Percentiles rank a stretch among this genome's conserved stretches.
phyloP scores from a whole-genome alignment of 202 grass and related monocot species.

The Setaria viridis region DNA sequence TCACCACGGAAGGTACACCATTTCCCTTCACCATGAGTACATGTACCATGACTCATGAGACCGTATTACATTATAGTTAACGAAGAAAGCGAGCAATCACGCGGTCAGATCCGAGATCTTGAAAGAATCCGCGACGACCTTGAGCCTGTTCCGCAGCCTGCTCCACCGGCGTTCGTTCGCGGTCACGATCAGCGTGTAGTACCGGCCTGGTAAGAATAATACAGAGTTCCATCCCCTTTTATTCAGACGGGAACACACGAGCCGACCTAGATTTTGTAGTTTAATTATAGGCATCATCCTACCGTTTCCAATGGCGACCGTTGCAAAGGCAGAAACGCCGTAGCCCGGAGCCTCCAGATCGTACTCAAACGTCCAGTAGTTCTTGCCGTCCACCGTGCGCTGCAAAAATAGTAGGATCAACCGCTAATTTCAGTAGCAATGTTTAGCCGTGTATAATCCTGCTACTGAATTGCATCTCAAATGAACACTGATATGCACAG shows the following conservation, averaged over 20 bases:
- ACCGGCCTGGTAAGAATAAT: conserved; percentile 57
- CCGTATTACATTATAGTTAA: background rate
- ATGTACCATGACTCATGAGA: background rate
- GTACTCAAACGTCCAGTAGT: conserved; percentile 98
- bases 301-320: conserved; percentile 94
- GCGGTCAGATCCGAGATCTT: conserved; percentile 62
- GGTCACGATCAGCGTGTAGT: conserved; percentile 88
- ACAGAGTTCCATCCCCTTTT: background rate
- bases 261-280: too few species aligned
- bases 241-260: too few species aligned
- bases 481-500: background rate
- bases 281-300: background rate
- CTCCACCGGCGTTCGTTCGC: conserved; percentile 92
- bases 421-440: background rate
- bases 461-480: background rate
- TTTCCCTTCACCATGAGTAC: background rate
- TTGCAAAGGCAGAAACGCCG: conserved; percentile 78
- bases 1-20: background rate
- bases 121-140: conserved; percentile 91
- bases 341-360: conserved; percentile 79
- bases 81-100: background rate
- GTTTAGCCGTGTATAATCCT: background rate
- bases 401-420: conserved; percentile 30
- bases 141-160: conserved; percentile 78
- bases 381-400: conserved; percentile 87